A percentile compares a stretch with the other conserved stretches of the same genome.
Conservation (phyloP, 176 grass and related monocot species). For the Carex kokanica region DNA sequence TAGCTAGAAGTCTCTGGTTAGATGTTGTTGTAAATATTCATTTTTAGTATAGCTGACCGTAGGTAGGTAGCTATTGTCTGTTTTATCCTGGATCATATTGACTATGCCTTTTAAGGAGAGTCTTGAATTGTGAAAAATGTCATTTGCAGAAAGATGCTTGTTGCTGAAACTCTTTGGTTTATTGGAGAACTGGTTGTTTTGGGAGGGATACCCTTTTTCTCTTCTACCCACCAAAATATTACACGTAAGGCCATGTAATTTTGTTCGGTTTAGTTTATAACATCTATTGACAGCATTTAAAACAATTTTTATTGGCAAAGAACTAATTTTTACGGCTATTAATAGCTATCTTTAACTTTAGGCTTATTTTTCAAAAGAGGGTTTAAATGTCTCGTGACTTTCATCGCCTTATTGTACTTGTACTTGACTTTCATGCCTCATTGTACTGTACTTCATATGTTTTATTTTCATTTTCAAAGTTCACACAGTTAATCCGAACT, state of each 20-base stretch:
- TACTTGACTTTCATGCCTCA: too few species aligned
- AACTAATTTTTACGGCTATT: too few species aligned
- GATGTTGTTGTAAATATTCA: slow-evolving; percentile 21
- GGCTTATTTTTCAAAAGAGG: too few species aligned
- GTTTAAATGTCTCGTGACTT: too few species aligned
- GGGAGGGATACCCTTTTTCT: neutral
- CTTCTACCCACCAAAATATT: neutral
- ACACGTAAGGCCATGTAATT: neutral
- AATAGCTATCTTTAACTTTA: too few species aligned
- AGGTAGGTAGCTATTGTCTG: slow-evolving; percentile 15
- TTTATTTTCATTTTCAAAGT: too few species aligned
- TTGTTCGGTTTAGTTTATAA: neutral
- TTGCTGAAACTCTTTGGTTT: neutral
- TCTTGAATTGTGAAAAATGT: neutral
- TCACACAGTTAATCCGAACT: too few species aligned
- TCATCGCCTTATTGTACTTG: too few species aligned
- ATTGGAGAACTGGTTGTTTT: neutral
- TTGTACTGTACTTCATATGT: too few species aligned
- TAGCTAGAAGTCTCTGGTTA: slow-evolving; percentile 3
- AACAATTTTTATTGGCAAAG: too few species aligned
- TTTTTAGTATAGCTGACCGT: slow-evolving; percentile 21
- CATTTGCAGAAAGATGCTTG: neutral
- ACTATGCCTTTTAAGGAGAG: neutral
- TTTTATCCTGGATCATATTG: slow-evolving; percentile 1
- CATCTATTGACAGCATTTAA: too few species aligned